phyloP scores from a whole-genome alignment of 2,329 filamentous ascomycete species.

The Scedosporium dehoogii region DNA sequence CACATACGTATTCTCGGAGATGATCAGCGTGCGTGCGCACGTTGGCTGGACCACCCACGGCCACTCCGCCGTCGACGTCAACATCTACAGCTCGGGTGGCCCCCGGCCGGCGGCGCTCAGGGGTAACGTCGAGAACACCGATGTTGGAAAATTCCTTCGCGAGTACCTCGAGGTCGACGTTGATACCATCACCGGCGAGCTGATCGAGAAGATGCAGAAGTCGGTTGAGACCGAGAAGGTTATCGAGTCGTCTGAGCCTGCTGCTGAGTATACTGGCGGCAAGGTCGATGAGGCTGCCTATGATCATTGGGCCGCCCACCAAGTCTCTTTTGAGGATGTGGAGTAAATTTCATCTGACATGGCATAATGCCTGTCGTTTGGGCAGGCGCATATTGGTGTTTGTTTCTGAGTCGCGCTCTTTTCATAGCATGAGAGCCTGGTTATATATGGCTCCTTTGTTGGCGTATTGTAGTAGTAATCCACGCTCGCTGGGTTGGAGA shows the following conservation, averaged over 20 bases:
- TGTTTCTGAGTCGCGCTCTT: neutral
- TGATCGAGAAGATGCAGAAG: constrained; percentile 42
- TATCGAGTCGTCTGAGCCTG: neutral
- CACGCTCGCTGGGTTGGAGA: too few relatives aligned
- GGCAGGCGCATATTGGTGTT: neutral
- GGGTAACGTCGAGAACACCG: constrained; percentile 92
- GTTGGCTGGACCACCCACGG: constrained; percentile 93
- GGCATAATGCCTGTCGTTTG: neutral
- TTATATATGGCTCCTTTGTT: too few relatives aligned
- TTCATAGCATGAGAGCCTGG: too few relatives aligned
- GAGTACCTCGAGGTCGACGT: constrained; percentile 75
- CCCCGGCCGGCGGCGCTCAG: constrained; percentile 52
- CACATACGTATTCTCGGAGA: constrained; percentile 59
- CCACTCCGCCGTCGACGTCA: constrained; percentile 89
- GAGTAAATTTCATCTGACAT: neutral
- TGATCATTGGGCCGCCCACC: constrained; percentile 1
- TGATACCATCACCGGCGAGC: constrained; percentile 63
- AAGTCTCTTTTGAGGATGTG: constrained; percentile 3
- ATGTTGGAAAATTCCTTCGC: constrained; percentile 73
- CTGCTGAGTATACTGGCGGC: constrained; percentile 48
- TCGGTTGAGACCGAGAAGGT: neutral
- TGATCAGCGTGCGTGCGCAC: constrained; percentile 79
- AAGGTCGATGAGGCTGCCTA: constrained; percentile 53
- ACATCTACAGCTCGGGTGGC: constrained; percentile 78
- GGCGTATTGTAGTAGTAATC: too few relatives aligned